Percentiles rank a stretch among this genome's conserved stretches.
Evolutionary conservation across 257 asterid species (phyloP).

Genomic region (Pogostemon cablin): DNA sequence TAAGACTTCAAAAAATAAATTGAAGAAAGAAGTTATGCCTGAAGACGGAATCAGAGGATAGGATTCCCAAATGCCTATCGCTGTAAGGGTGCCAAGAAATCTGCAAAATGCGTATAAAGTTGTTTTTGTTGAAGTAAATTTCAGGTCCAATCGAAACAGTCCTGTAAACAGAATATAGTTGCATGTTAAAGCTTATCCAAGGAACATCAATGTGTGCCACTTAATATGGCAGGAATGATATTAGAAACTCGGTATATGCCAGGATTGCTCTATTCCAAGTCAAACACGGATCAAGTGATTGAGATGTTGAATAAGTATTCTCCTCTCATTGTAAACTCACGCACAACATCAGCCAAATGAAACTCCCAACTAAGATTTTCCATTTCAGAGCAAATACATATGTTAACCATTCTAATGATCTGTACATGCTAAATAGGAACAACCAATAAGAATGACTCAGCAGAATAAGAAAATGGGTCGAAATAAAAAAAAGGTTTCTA

Average conservation of each 20-base stretch:
- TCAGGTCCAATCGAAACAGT: slow-evolving; percentile 75
- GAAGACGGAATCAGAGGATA: slow-evolving; percentile 92
- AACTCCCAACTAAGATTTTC: too few relatives aligned
- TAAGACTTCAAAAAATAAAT: slow-evolving; percentile 4
- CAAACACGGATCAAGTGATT: slow-evolving; percentile 19
- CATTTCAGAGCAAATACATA: background rate
- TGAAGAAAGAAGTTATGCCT: slow-evolving; percentile 48
- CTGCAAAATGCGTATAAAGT: slow-evolving; percentile 64
- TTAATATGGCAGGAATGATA: background rate
- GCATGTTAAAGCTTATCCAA: slow-evolving; percentile 21
- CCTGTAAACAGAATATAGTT: slow-evolving; percentile 47
- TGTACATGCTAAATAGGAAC: background rate
- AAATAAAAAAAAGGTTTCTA: background rate
- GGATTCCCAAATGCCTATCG: slow-evolving; percentile 80
- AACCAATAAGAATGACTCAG: slow-evolving; percentile 1
- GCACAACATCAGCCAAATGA: slow-evolving; percentile 5
- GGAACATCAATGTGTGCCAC: slow-evolving; percentile 9
- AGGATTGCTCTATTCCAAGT: slow-evolving; percentile 4
- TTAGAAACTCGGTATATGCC: slow-evolving; percentile 1
- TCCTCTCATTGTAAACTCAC: slow-evolving; percentile 1
- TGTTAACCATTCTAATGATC: slow-evolving; percentile 8
- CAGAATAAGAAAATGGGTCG: slow-evolving; percentile 5
- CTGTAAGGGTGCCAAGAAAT: slow-evolving; percentile 90
- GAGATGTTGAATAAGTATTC: slow-evolving; percentile 13
- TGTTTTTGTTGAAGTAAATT: slow-evolving; percentile 63